phyloP scores from a whole-genome alignment of 345 rosid species.

The Eucalyptus decipiens region DNA sequence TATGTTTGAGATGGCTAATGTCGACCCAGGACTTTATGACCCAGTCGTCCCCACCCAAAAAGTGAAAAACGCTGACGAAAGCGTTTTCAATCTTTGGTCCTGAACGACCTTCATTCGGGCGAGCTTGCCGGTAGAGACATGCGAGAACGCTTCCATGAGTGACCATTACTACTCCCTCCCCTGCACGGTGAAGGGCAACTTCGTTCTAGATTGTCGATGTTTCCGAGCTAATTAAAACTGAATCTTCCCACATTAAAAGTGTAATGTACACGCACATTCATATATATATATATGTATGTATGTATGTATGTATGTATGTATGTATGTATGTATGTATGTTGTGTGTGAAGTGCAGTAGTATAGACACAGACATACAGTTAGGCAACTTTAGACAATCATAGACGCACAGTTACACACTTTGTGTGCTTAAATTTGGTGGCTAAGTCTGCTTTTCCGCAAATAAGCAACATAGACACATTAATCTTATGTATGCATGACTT shows the following conservation, averaged over 20 bases:
- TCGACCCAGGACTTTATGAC: not conserved
- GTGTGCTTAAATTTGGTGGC: not conserved
- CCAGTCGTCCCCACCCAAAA: not conserved
- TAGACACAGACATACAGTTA: not conserved
- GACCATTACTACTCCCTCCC: conserved; percentile 52
- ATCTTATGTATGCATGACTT: not conserved
- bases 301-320: too few species aligned
- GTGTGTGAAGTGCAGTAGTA: not conserved
- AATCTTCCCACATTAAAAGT: not conserved
- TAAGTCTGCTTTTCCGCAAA: not conserved
- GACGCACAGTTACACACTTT: not conserved
- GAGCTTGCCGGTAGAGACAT: conserved; percentile 42
- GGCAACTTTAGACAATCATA: not conserved
- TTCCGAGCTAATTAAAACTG: not conserved
- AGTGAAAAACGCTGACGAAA: conserved; percentile 4
- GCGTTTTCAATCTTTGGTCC: conserved; percentile 42
- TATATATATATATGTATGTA: too few species aligned
- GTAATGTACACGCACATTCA: not conserved
- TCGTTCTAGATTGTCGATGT: not conserved
- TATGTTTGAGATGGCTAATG: not conserved
- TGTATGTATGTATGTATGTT: fast-evolving
- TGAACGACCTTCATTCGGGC: conserved; percentile 24
- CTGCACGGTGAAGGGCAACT: conserved; percentile 5
- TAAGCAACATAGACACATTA: not conserved
- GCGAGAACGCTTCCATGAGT: conserved; percentile 70